Evolutionary conservation across 768 basidiomycete genomes (phyloP), one percentile per base, ranked within the genome.

Genomic region (Rhodotorula diobovata): DNA sequence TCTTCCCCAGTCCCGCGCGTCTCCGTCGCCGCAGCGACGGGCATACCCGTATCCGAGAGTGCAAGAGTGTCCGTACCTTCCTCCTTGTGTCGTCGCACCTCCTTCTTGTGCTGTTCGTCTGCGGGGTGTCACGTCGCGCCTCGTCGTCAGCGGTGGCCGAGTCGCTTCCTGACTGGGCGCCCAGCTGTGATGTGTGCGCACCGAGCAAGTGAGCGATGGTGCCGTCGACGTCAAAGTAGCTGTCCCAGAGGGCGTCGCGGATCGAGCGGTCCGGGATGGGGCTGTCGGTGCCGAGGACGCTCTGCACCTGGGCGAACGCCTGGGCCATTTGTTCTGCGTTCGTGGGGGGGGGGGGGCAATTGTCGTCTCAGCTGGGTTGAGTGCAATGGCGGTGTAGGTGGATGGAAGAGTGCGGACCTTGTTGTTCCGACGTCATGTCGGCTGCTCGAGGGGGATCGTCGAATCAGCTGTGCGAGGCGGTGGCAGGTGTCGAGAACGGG

Each of bases 201-300:
- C 92, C 88, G 48, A 89, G 75, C 37, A 91, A 83, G 86, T 87
- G 91, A 43, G 86, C 82, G 18, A 95, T 81, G 28, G 90, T 87
- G 79, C 87, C 85, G 45, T 91, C 87, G 25, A 89, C 84, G 77
- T 95, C 88, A 76, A 95, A 97, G 80, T 90, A 90, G 77, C 83
- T 86, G 76, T 98, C 87, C 89, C 93, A 98, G 57, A 98, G 82
- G 0, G 85, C 83, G 72, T 91, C 89, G 77, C 85, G 86, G 78
- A 99, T 89, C 61, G 87, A 84, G 45, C 83, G 80, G 79, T 95
- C 90, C 54, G 89, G 84, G 56, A 80, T 88, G 35, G 83, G 77
- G 25, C 84, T 84, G 77, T 86, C 86, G 63, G 84, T 80, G 12
- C 92, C 93, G 39, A 98, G 81, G 28, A 90, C 79, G 34, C 83